Evolutionary conservation across 1,139 yeast species (phyloP).

Genomic region (Hansenula lynferdii): DNA sequence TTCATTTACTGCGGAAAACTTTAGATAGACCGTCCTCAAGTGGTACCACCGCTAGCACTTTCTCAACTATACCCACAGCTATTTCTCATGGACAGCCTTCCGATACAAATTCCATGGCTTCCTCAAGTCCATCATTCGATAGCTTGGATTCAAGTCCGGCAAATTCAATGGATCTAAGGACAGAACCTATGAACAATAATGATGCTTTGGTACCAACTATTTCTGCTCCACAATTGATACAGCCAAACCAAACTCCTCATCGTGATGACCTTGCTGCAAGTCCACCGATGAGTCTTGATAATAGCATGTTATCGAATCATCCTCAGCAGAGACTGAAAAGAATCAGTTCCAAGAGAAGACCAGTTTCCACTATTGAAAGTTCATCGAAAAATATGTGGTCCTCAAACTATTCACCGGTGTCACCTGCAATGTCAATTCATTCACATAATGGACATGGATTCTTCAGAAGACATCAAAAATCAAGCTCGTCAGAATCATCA

Average conservation of each 20-base stretch:
- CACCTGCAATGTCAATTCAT: conserved; percentile 34
- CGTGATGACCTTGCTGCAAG: conserved; percentile 1
- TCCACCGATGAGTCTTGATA: background rate
- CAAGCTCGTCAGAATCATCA: conserved; percentile 53
- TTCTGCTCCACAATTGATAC: conserved; percentile 24
- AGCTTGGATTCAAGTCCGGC: conserved; percentile 18
- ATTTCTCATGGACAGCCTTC: background rate
- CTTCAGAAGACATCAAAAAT: conserved; percentile 54
- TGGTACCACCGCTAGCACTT: conserved; percentile 10
- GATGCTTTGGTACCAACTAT: conserved; percentile 22
- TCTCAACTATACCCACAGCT: conserved; percentile 4
- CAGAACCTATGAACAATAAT: background rate
- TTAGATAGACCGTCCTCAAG: conserved; percentile 32
- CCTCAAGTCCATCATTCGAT: conserved; percentile 15
- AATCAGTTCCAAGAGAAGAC: conserved; percentile 29
- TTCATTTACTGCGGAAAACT: conserved; percentile 44
- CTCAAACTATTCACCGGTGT: conserved; percentile 28
- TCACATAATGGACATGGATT: conserved; percentile 32
- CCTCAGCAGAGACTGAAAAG: background rate
- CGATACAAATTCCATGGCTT: conserved; percentile 4
- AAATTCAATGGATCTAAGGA: background rate
- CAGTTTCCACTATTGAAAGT: conserved; percentile 51
- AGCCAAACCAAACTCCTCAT: background rate
- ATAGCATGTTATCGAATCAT: background rate
- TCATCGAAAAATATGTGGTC: conserved; percentile 19